A percentile compares a stretch with the other conserved stretches of the same genome.
phyloP scores from a whole-genome alignment of 768 basidiomycete genomes.

The Calocera viscosa region DNA sequence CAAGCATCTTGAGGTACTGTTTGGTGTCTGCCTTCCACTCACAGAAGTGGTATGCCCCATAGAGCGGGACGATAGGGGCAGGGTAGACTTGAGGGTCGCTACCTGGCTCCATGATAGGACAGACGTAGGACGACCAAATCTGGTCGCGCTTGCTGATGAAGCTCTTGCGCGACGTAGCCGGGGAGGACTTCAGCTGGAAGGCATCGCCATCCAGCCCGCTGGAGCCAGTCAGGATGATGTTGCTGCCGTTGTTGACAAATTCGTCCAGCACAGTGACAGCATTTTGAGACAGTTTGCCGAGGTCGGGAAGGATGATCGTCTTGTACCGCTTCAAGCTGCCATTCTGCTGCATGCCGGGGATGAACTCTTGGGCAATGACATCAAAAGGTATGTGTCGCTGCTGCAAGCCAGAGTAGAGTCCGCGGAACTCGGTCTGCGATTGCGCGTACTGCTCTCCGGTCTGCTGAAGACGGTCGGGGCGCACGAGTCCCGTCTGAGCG shows the following conservation, averaged over 20 bases:
- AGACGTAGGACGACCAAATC: slow-evolving; percentile 4
- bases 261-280: neutral
- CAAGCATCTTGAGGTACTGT: neutral
- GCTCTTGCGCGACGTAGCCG: neutral
- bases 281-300: neutral
- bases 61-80: neutral
- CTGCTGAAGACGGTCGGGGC: neutral
- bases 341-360: neutral
- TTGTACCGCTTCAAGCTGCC: neutral
- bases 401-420: neutral
- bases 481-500: neutral
- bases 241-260: neutral
- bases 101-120: neutral
- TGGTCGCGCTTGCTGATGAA: neutral
- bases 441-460: neutral
- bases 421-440: neutral
- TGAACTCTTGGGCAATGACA: slow-evolving; percentile 1
- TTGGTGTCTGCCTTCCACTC: neutral
- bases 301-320: neutral
- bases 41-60: neutral
- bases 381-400: neutral
- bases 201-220: neutral
- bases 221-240: neutral
- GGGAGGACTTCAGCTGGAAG: neutral
- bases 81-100: neutral